A percentile compares a stretch with the other conserved stretches of the same genome.
phyloP scores from a whole-genome alignment of 1,139 yeast species.

The Candida glucosophila region DNA sequence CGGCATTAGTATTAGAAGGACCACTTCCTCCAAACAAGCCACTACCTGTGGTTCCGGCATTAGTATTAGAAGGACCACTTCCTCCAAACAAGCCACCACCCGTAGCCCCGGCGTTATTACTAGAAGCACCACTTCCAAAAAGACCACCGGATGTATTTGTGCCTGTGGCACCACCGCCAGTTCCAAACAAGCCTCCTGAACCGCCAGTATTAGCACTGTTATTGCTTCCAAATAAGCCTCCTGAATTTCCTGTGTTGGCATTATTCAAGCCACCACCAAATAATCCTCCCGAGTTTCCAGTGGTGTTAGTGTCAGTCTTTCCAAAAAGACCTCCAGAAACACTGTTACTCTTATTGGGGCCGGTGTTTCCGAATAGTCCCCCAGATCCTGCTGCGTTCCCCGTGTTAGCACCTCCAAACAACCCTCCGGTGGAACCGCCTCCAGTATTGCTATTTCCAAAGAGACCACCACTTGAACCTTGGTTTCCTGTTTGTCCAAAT shows the following conservation, averaged over 20 bases:
- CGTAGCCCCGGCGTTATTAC: slow-evolving; percentile 3
- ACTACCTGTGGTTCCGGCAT: slow-evolving; percentile 3
- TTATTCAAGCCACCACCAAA: too few relatives aligned
- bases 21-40: slow-evolving; percentile 1
- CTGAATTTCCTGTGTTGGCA: slow-evolving; percentile 1
- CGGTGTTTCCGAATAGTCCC: slow-evolving; percentile 3
- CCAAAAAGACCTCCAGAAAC: slow-evolving; percentile 5
- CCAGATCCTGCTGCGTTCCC: slow-evolving; percentile 3
- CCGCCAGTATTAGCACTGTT: slow-evolving; percentile 4
- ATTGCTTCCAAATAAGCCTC: slow-evolving; percentile 6
- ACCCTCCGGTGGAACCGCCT: slow-evolving; percentile 7
- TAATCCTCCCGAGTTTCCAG: neutral
- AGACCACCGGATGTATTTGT: slow-evolving; percentile 10
- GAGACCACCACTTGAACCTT: neutral
- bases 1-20: too few relatives aligned
- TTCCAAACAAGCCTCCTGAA: neutral
- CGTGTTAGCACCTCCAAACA: slow-evolving; percentile 9
- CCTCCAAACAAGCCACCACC: slow-evolving; percentile 10
- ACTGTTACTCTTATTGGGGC: slow-evolving; percentile 2
- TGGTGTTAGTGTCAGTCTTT: slow-evolving; percentile 1
- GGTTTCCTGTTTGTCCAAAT: too few relatives aligned
- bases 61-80: slow-evolving; percentile 2
- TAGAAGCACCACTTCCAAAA: slow-evolving; percentile 9
- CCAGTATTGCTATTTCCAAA: neutral
- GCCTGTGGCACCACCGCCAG: neutral